Conservation (phyloP, 129 eudicot species). For the Pseudognaphalium luteoalbum region DNA sequence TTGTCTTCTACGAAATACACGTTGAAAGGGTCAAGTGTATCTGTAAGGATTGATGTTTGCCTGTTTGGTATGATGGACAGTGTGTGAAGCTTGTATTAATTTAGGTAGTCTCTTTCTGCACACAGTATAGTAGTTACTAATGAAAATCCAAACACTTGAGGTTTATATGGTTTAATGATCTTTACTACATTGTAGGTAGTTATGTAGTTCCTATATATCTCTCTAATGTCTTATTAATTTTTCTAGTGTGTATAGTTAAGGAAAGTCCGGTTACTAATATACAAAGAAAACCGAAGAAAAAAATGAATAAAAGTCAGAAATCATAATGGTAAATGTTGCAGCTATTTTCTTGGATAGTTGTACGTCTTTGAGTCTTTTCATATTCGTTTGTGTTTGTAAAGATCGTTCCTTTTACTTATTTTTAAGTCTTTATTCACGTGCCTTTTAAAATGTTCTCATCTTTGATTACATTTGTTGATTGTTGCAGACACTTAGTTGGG, state of each 20-base stretch:
- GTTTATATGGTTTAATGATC: neutral
- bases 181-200: neutral
- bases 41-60: neutral
- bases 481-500: slow-evolving; percentile 92
- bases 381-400: slow-evolving; percentile 21
- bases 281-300: neutral
- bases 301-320: neutral
- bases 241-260: neutral
- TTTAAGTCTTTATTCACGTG: neutral
- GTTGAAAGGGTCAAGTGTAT: neutral
- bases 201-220: neutral
- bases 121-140: neutral
- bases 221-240: neutral
- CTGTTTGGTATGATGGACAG: neutral
- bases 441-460: neutral
- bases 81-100: neutral
- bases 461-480: slow-evolving; percentile 19
- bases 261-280: neutral
- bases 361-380: neutral
- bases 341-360: neutral
- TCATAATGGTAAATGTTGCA: neutral
- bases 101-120: neutral
- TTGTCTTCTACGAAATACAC: neutral
- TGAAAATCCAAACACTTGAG: neutral
- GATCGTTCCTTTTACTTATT: neutral